phyloP scores from a whole-genome alignment of 345 rosid genomes.

The Populus tremula region DNA sequence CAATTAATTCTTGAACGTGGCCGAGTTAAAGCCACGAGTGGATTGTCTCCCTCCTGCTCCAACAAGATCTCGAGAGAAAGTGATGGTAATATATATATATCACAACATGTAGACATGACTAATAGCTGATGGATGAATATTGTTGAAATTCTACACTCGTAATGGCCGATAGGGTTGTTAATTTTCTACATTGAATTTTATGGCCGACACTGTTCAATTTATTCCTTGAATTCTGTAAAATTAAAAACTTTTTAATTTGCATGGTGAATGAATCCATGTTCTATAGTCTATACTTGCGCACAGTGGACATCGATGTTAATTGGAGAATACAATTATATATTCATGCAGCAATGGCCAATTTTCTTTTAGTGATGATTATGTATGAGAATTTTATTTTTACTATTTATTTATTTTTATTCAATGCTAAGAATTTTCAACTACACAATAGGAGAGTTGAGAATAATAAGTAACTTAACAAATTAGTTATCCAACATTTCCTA shows the following conservation, averaged over 20 bases:
- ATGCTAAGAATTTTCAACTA: too few relatives aligned
- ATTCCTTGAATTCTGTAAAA: background rate
- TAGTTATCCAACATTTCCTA: too few relatives aligned
- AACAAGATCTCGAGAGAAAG: constrained; percentile 23
- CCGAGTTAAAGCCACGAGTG: constrained; percentile 33
- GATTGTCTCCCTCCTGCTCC: constrained; percentile 43
- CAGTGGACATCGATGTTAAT: background rate
- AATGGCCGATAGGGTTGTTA: background rate
- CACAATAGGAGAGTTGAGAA: too few relatives aligned
- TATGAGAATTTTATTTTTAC: too few relatives aligned
- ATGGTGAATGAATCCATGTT: background rate
- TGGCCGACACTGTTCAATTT: background rate
- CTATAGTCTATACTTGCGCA: background rate
- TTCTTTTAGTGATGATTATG: too few relatives aligned
- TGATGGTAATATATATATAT: background rate
- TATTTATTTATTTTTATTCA: too few relatives aligned
- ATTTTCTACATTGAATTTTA: background rate
- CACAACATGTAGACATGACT: background rate
- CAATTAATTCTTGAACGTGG: constrained; percentile 28
- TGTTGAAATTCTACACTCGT: background rate
- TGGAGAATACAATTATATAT: background rate
- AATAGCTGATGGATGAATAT: background rate
- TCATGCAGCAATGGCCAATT: background rate
- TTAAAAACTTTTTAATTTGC: background rate
- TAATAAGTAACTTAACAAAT: too few relatives aligned